Evolutionary conservation across 257 asterid species (phyloP), one percentile per base, ranked within the genome.

Genomic region (Lithospermum erythrorhizon): DNA sequence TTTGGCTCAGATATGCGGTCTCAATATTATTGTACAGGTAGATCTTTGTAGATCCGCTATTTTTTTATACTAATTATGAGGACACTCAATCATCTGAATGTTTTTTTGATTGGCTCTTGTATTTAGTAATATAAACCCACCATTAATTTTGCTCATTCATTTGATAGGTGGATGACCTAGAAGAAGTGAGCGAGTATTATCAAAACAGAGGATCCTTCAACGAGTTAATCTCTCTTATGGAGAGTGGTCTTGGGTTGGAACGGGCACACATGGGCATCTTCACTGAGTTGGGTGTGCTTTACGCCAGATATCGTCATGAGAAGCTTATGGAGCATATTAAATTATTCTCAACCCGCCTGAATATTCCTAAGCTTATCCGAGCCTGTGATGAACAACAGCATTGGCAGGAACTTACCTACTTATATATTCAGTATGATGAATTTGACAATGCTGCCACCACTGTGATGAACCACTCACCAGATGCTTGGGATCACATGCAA

Each of bases 401-500:
- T 74, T 93, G 97, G 97, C 78, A 86, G 77, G 99, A 93, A 66
- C 81, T 93, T 6, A 93, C 99, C 4, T 93, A 84, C 81, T 72
- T 93, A 75, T 89, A 89, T 66, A 79, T 81, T 73, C 99, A 93
- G 65, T 93, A 93, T 75, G 97, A 89, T 54, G 99, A 93, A 81
- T 93, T 89, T 67, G 99, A 89, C 70, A 93, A 89, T 81, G 99
- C 99, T 73, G 99, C 97, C 61, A 86, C 99, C 18, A 93, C 97
- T 9, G 99, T 93, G 75, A 93, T 89, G 99, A 93, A 93, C 78
- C 99, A 93, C 75, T 93, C 99, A 6, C 97, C 99, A 49, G 97
- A 93, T 79, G 99, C 99, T 64, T 93, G 99, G 99, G 99, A 93
- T 70, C 99, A 89, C 72, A 84, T 93, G 99, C 99, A 93, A 73